phyloP scores from a whole-genome alignment of 2,329 filamentous ascomycete genomes.

The Orbilia brochopaga region DNA sequence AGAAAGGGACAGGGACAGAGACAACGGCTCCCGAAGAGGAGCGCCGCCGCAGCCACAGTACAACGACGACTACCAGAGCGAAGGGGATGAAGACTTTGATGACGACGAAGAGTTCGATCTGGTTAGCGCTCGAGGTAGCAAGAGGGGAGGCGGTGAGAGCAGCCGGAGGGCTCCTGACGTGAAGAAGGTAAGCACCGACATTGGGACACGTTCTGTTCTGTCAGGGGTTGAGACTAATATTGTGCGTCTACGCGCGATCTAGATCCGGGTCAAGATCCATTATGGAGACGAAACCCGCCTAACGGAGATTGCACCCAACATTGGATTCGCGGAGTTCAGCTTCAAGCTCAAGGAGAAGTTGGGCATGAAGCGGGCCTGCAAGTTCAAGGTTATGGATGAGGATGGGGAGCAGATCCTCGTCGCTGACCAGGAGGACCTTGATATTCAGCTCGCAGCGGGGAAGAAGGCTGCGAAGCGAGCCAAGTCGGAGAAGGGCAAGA shows the following conservation, averaged over 20 bases:
- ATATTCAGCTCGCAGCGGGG: constrained; percentile 78
- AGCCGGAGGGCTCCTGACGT: constrained; percentile 54
- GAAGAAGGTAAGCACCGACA: constrained; percentile 51
- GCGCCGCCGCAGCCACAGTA: constrained; percentile 65
- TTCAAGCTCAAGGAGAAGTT: constrained; percentile 87
- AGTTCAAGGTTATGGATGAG: constrained; percentile 87
- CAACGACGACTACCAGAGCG: constrained; percentile 79
- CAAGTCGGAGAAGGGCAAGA: constrained; percentile 82
- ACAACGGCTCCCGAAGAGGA: constrained; percentile 57
- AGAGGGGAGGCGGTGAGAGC: constrained; percentile 58
- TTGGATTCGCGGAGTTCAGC: constrained; percentile 78
- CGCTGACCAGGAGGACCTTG: constrained; percentile 93
- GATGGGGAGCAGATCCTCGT: constrained; percentile 94
- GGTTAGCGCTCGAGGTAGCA: constrained; percentile 66
- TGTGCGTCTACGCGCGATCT: constrained; percentile 55
- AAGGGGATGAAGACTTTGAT: constrained; percentile 70
- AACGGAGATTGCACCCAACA: constrained; percentile 77
- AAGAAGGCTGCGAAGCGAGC: constrained; percentile 74
- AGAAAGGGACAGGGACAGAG: constrained; percentile 53
- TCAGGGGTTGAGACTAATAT: constrained; percentile 7
- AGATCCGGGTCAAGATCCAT: constrained; percentile 83
- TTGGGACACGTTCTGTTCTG: background rate
- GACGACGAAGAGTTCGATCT: constrained; percentile 83
- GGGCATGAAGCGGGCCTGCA: constrained; percentile 75
- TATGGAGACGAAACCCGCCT: constrained; percentile 90